phyloP scores from a whole-genome alignment of 2,329 filamentous ascomycete genomes.

The Colletotrichum lini region DNA sequence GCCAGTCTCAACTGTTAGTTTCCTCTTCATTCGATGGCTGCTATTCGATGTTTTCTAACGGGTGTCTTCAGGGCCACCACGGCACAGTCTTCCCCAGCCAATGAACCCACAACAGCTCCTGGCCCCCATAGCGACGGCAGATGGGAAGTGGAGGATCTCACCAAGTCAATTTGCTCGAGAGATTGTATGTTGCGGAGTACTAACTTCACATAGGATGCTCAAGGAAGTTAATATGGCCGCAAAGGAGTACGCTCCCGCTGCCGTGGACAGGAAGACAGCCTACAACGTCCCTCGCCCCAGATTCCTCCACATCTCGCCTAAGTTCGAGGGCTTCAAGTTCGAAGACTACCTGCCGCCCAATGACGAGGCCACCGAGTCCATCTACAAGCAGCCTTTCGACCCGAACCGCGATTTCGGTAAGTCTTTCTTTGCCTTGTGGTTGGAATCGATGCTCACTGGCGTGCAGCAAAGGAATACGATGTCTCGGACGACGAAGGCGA shows the following conservation, averaged over 20 bases:
- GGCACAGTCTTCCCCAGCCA: slow-evolving; percentile 1
- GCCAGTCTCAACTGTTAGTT: slow-evolving; percentile 5
- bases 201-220: slow-evolving; percentile 29
- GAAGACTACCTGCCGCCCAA: slow-evolving; percentile 25
- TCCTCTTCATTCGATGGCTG: too few relatives aligned
- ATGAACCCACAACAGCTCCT: neutral
- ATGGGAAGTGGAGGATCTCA: slow-evolving; percentile 7
- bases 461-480: slow-evolving; percentile 43
- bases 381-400: slow-evolving; percentile 27
- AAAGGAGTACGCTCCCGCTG: slow-evolving; percentile 32
- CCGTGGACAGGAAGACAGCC: slow-evolving; percentile 21
- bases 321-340: slow-evolving; percentile 30
- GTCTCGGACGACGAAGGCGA: slow-evolving; percentile 60
- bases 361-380: neutral
- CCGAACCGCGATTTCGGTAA: slow-evolving; percentile 30
- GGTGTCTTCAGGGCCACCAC: neutral
- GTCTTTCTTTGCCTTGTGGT: neutral
- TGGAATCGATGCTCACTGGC: neutral
- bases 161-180: slow-evolving; percentile 14
- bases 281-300: slow-evolving; percentile 42
- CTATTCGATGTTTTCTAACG: neutral
- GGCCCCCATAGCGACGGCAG: neutral
- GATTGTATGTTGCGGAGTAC: neutral
- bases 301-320: slow-evolving; percentile 38
- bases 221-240: slow-evolving; percentile 23